Evolutionary conservation across 345 rosid genomes (phyloP), one percentile per base, ranked within the genome.

Genomic region (Mercurialis annua): DNA sequence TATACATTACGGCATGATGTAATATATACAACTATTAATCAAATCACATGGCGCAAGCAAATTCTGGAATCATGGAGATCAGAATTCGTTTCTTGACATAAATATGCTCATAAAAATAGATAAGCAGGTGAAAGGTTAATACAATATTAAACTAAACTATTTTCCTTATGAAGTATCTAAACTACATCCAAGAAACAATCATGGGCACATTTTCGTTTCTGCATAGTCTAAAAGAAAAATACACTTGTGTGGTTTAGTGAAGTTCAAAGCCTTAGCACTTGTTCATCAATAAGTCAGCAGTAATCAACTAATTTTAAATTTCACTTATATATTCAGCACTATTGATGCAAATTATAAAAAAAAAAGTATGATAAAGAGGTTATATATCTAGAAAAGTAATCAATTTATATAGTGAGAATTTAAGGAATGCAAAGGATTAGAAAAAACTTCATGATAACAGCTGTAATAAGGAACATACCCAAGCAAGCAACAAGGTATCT

Each of bases 401-500:
- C 49, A 54, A 17, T 27, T 18, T 40, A 24, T 12, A 29, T 9
- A 15, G 43, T 30, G n/a, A n/a, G n/a, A n/a, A n/a, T n/a, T n/a
- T n/a, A 44, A 43, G 12, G 42, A 56, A 27, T 29, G 18, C 33
- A 48, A 36, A 6, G 10, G 62, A 47, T 42, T 24, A 14, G 0
- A 29, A 40, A 46, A 46, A 23, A 24, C 62, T 20, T 18, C 54
- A 12, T 8, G 31, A 31, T 43, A 67, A 26, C 18, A 62, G 36
- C 21, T 24, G 48, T 73, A 21, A 63, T 60, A 66, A 71, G 68
- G 29, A 64, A 73, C 83, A 59, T 87, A 94, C 99, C 99, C 72
- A 95, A 64, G 92, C 99, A 95, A 21, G 97, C 99, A 68, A 92
- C 82, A 59, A 95, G 96, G 80, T 95, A 92, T 83, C 99, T 87